These are phyloP conservation scores for Raphidocelis subcapitata DNA, from an alignment of 139 green algal genomes.

Conservation along the genomic window DNA sequence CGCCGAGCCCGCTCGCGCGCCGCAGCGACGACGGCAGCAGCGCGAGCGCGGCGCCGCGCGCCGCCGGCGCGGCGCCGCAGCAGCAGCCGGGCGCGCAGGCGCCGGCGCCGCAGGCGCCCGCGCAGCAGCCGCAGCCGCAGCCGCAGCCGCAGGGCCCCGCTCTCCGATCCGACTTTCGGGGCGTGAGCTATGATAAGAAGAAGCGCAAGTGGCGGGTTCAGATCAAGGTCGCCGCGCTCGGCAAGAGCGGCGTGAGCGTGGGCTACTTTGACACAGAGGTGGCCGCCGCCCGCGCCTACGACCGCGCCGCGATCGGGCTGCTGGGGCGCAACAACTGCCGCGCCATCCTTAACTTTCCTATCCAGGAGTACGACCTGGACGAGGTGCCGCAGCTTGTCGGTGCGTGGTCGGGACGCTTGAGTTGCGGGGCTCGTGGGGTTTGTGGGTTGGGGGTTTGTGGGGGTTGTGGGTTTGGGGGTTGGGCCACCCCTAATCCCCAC, in stretches of 20 bases:
- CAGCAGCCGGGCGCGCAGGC: too few relatives aligned
- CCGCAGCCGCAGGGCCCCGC: neutral
- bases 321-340: conserved; percentile 56
- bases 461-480: too few relatives aligned
- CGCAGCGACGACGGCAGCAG: too few relatives aligned
- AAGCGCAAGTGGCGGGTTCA: conserved; percentile 79
- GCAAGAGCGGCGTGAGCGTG: conserved; percentile 46
- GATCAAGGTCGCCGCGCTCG: conserved; percentile 70
- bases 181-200: conserved; percentile 75
- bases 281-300: conserved; percentile 72
- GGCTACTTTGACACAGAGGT: conserved; percentile 77
- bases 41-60: too few relatives aligned
- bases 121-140: too few relatives aligned
- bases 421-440: too few relatives aligned
- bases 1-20: too few relatives aligned
- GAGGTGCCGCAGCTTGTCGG: conserved; percentile 25
- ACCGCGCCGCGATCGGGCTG: conserved; percentile 71
- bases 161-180: conserved; percentile 51
- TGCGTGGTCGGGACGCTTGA: neutral
- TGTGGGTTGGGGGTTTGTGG: neutral
- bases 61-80: too few relatives aligned
- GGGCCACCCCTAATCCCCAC: conserved; percentile 27
- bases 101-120: too few relatives aligned
- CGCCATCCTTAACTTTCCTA: conserved; percentile 50
- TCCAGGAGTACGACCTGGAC: conserved; percentile 46